Evolutionary conservation across 2,329 filamentous ascomycete species (phyloP), one percentile per base, ranked within the genome.

Genomic region (Cadophora sp.): DNA sequence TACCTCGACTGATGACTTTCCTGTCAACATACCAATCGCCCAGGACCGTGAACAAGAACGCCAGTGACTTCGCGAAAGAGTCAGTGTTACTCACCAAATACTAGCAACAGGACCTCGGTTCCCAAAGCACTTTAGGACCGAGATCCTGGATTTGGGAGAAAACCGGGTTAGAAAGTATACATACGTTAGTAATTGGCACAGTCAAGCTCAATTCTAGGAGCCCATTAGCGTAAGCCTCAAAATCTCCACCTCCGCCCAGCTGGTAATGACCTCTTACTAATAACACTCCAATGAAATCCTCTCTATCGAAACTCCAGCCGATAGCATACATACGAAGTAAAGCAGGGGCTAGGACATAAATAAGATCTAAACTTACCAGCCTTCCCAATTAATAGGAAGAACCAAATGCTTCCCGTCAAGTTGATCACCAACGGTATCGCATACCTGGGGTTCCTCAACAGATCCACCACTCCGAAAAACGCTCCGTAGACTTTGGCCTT

Each of bases 11-110:
- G 70, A 98, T 97, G 1, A 94, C 91, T 79, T 97, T 98, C 69
- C 89, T 89, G 76, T 97, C 95, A 0, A 95, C 93, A 84, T 91
- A 97, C 94, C 94, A 98, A 75, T 98, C 95, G 0, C 94, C 95
- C 14, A 97, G 77, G 1, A 97, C 94, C 0, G 95, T 98, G 77
- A 97, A 98, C n/a, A 98, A 80, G 74, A 98, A 98, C 0, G 95
- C 95, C 76, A 97, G 82, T 0, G 94, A 97, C 43, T 48, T n/a
- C n/a, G 8, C 4, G 43, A 22, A 5, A 22, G 11, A 48, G 43
- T 48, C 22, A 48, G 43, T 22, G n/a, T 11, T 9, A 22, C 7
- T 48, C 4, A 48, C 40, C 34, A 37, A 11, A 43, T 19, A 43
- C 19, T 16, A 43, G 11, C 2, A 43, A 16, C 40, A 16, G 14